These are phyloP conservation scores for Zygotorulaspora sp. DNA, from an alignment of 805 yeast species.

Conservation along the genomic window DNA sequence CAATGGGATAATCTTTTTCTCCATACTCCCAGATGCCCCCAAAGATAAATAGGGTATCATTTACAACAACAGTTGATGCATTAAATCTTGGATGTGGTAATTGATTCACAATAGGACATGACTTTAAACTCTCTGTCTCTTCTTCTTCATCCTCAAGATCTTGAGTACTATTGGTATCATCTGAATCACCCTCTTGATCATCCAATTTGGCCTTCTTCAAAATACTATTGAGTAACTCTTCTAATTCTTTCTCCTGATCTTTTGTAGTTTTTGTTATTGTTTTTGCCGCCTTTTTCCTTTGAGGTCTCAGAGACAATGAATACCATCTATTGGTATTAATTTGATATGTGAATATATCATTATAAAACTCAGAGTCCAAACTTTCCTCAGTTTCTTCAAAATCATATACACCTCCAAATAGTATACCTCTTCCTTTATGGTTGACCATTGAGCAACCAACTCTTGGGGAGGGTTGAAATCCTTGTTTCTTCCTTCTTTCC, in stretches of 20 bases:
- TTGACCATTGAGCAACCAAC: constrained; percentile 90
- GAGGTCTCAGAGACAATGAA: constrained; percentile 57
- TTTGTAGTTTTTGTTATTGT: constrained; percentile 44
- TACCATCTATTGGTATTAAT: constrained; percentile 88
- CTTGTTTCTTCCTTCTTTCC: constrained; percentile 87
- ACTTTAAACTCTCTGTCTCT: constrained; percentile 35
- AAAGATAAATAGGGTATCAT: constrained; percentile 74
- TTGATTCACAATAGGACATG: constrained; percentile 38
- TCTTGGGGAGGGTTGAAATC: constrained; percentile 85
- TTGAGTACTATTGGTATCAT: constrained; percentile 34
- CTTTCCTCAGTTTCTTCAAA: constrained; percentile 93
- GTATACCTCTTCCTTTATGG: constrained; percentile 86
- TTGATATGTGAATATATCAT: constrained; percentile 75
- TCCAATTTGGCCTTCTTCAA: constrained; percentile 67
- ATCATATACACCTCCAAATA: constrained; percentile 95
- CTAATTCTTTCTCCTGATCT: constrained; percentile 72
- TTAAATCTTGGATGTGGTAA: constrained; percentile 90
- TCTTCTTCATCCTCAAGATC: constrained; percentile 37
- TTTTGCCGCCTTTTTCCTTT: constrained; percentile 46
- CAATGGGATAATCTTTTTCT: constrained; percentile 78
- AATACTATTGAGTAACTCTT: constrained; percentile 70
- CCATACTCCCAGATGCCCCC: constrained; percentile 91
- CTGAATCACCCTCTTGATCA: constrained; percentile 47
- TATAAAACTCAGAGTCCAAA: constrained; percentile 77
- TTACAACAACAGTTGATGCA: constrained; percentile 77